These are phyloP conservation scores for Microbotryomycetes sp. DNA, from an alignment of 1,284 basidiomycete species.

Conservation along the genomic window DNA sequence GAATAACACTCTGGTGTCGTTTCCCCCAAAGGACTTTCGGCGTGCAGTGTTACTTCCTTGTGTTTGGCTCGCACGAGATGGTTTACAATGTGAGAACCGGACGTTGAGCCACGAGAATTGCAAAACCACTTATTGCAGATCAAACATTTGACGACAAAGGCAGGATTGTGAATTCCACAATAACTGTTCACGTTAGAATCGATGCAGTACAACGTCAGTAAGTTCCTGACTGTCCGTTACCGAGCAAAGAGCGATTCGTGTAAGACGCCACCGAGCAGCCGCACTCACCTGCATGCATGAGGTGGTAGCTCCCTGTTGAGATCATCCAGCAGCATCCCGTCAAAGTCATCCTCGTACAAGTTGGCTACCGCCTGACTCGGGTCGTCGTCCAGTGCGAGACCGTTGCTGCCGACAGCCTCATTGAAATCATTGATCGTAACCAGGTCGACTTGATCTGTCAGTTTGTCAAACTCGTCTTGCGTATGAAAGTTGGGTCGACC, in stretches of 20 bases:
- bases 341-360: conserved; percentile 65
- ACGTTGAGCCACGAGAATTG: conserved; percentile 97
- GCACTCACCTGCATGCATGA: conserved; percentile 83
- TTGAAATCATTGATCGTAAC: conserved; percentile 5
- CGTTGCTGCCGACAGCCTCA: not conserved
- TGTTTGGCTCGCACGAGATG: conserved; percentile 98
- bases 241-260: too few species aligned
- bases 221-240: too few species aligned
- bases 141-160: conserved; percentile 94
- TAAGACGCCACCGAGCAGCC: not conserved
- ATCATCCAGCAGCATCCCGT: conserved; percentile 71
- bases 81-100: conserved; percentile 97
- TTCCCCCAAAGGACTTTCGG: conserved; percentile 90
- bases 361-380: conserved; percentile 16
- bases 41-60: conserved; percentile 95
- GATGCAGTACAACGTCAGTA: not conserved
- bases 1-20: conserved; percentile 94
- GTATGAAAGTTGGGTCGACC: not conserved
- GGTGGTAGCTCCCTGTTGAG: conserved; percentile 75
- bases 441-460: not conserved
- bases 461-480: conserved; percentile 16
- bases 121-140: conserved; percentile 99
- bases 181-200: conserved; percentile 55
- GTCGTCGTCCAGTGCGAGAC: not conserved
- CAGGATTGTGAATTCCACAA: conserved; percentile 96